A percentile compares a stretch with the other conserved stretches of the same genome.
Conservation (phyloP, 306 rosid genomes). For the Biancaea sappan region DNA sequence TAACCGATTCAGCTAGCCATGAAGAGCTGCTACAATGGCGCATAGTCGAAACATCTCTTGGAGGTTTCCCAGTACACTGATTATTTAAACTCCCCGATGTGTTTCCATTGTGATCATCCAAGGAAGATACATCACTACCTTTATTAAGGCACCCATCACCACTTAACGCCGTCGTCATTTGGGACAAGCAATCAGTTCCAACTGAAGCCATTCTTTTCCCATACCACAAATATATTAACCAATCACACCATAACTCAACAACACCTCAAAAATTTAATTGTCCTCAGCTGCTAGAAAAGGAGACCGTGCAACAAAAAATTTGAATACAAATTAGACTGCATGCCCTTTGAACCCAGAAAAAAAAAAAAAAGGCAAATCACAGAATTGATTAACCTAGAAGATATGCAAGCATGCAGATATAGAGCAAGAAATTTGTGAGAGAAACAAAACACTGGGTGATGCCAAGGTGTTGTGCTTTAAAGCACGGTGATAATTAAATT, state of each 20-base stretch:
- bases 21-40: slow-evolving; percentile 44
- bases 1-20: slow-evolving; percentile 39
- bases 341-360: too few species aligned
- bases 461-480: not conserved
- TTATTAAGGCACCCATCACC: slow-evolving; percentile 8
- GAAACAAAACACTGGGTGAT: slow-evolving; percentile 8
- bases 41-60: slow-evolving; percentile 36
- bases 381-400: too few species aligned
- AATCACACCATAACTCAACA: slow-evolving; percentile 1
- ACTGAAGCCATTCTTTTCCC: slow-evolving; percentile 31
- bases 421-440: not conserved
- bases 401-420: too few species aligned
- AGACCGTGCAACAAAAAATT: slow-evolving; percentile 3
- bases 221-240: slow-evolving; percentile 13
- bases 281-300: not conserved
- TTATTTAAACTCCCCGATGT: slow-evolving; percentile 9
- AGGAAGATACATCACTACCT: slow-evolving; percentile 3
- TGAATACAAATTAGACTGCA: slow-evolving; percentile 1
- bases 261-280: not conserved
- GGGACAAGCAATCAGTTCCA: slow-evolving; percentile 34
- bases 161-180: not conserved
- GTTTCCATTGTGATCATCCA: slow-evolving; percentile 42
- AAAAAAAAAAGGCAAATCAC: not conserved
- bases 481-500: slow-evolving; percentile 12
- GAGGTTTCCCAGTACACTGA: slow-evolving; percentile 39